Conservation (phyloP, 2,329 filamentous ascomycete species). For the Stromatinia cepivora region DNA sequence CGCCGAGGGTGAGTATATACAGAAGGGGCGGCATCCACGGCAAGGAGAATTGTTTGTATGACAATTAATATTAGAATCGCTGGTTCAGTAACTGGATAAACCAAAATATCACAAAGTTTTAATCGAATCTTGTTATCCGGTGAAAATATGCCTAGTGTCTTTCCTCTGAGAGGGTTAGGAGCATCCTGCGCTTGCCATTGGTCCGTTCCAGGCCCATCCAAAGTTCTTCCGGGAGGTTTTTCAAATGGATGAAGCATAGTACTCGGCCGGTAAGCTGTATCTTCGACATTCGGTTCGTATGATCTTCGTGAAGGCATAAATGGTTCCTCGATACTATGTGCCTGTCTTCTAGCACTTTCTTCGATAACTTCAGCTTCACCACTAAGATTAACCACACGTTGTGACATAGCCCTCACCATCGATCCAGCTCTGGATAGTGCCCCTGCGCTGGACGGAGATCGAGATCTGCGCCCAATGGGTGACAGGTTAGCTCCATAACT, state of each 20-base stretch:
- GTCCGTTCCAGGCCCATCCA: conserved; percentile 18
- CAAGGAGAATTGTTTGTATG: conserved; percentile 82
- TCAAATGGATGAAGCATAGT: conserved; percentile 38
- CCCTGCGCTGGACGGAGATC: conserved; percentile 64
- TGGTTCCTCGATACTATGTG: conserved; percentile 18
- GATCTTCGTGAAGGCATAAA: conserved; percentile 31
- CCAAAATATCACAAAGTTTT: conserved; percentile 76
- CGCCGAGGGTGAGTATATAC: conserved; percentile 65
- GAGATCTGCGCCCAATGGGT: conserved; percentile 50
- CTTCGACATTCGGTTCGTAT: conserved; percentile 41
- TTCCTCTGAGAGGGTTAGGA: conserved; percentile 81
- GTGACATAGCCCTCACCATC: conserved; percentile 84
- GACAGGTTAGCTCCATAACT: conserved; percentile 59
- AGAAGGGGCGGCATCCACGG: conserved; percentile 74
- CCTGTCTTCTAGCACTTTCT: conserved; percentile 49
- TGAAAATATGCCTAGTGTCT: conserved; percentile 80
- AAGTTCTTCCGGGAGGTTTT: conserved; percentile 29
- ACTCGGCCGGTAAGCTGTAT: conserved; percentile 31
- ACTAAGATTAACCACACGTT: conserved; percentile 95
- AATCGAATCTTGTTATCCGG: conserved; percentile 74
- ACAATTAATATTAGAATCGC: conserved; percentile 84
- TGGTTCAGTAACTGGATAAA: conserved; percentile 84
- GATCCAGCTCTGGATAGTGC: conserved; percentile 70
- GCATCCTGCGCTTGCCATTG: conserved; percentile 41
- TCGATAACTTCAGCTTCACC: conserved; percentile 86